Evolutionary conservation across 768 basidiomycete species (phyloP), one percentile per base, ranked within the genome.

Genomic region (Collybia sp.): DNA sequence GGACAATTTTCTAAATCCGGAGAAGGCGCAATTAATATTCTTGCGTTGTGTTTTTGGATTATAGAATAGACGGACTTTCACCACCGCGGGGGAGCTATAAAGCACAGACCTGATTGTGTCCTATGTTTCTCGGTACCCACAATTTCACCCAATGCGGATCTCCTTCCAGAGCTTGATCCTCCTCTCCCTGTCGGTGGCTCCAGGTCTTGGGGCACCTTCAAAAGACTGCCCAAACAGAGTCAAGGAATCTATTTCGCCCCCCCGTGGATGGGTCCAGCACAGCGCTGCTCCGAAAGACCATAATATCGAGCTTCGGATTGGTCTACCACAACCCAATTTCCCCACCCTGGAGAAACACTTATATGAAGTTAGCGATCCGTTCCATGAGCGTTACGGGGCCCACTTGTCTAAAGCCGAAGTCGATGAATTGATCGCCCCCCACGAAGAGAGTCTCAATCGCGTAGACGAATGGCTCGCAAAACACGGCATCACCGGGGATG

Each of bases 361-460:
- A 4, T 76, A 67, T 58, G 75, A 82, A 58, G 66, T 81, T n/a
- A 80, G 79, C 53, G 68, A 82, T 54, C 82, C 81, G 0, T 60
- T 59, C 38, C 79, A 82, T 46, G 49, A 57, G 20, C 75, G 76
- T 31, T 82, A 81, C 53, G 80, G 79, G 1, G 64, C 69, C 15
- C 69, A 80, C 57, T 61, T 88, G 34, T 74, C 82, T 46, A 83
- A 83, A 60, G 78, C 76, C 44, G 77, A 88, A 50, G 80, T 83
- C 2, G 82, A 86, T 38, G 68, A 56, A 1, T 65, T 86, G 38
- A 72, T 86, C 43, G 70, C 78, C 15, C 87, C 86, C 2, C 71
- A 74, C 51, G 65, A 68, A 0, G 69, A 73, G 42, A 82, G 77
- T 41, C 48, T 85, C 12, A 58, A 70, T 30, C 56, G 68, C 3